Conservation (phyloP, 2,329 filamentous ascomycete species). For the Botryotinia convoluta region DNA sequence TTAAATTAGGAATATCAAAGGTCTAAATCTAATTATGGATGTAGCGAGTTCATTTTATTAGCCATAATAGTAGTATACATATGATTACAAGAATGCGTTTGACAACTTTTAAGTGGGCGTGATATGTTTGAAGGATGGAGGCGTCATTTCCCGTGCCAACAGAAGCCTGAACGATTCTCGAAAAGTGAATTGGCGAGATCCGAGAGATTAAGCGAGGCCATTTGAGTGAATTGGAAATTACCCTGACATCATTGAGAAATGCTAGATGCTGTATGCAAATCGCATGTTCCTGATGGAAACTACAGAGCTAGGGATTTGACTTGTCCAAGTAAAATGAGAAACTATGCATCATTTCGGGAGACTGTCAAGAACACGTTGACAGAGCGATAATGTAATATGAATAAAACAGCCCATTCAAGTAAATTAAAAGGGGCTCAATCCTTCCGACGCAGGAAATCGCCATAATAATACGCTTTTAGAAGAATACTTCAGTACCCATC, state of each 20-base stretch:
- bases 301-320: not conserved
- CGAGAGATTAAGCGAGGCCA: fast-evolving
- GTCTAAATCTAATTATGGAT: no score
- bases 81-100: fast-evolving
- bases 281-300: not conserved
- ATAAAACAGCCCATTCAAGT: not conserved
- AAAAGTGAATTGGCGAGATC: not conserved
- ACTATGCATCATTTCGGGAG: not conserved
- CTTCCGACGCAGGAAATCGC: no score
- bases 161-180: not conserved
- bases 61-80: not conserved
- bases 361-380: not conserved
- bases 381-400: fast-evolving
- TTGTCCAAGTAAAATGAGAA: not conserved
- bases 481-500: not conserved
- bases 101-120: fast-evolving
- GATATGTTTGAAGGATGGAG: not conserved
- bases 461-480: no score
- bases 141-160: not conserved
- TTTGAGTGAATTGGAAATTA: not conserved
- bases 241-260: not conserved
- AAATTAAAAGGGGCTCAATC: not conserved
- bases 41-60: not conserved
- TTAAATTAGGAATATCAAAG: no score
- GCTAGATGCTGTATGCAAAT: not conserved